Conservation (phyloP, 1,139 yeast genomes). For the Suhomyces taliae region DNA sequence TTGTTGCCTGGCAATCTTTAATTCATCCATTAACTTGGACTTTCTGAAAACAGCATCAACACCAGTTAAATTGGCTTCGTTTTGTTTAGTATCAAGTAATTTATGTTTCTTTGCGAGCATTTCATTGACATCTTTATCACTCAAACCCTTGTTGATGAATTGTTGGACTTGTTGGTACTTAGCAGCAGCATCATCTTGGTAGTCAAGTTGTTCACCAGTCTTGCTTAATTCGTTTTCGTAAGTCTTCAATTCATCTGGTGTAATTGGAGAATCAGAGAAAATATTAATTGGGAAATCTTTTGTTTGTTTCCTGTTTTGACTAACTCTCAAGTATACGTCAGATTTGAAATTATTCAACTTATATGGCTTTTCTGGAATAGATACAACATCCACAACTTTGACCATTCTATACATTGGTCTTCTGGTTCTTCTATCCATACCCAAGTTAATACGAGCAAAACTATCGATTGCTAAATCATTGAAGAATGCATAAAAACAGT, state of each 20-base stretch:
- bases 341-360: slow-evolving; percentile 54
- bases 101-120: slow-evolving; percentile 72
- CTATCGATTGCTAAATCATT: slow-evolving; percentile 68
- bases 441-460: slow-evolving; percentile 80
- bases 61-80: slow-evolving; percentile 42
- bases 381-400: slow-evolving; percentile 64
- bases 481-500: slow-evolving; percentile 81
- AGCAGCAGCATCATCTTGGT: slow-evolving; percentile 62
- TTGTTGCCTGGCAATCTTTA: slow-evolving; percentile 73
- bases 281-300: slow-evolving; percentile 73
- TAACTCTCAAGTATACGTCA: slow-evolving; percentile 62
- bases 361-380: slow-evolving; percentile 56
- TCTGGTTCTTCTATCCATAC: slow-evolving; percentile 61
- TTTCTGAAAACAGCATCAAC: slow-evolving; percentile 80
- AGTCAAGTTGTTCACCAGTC: slow-evolving; percentile 61
- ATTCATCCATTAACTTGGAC: slow-evolving; percentile 68
- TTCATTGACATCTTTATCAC: slow-evolving; percentile 74
- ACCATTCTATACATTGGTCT: slow-evolving; percentile 81
- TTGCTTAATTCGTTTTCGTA: slow-evolving; percentile 63
- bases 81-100: slow-evolving; percentile 51
- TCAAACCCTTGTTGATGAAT: slow-evolving; percentile 65
- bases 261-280: slow-evolving; percentile 74
- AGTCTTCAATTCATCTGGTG: slow-evolving; percentile 67
- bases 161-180: slow-evolving; percentile 61
- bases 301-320: slow-evolving; percentile 66